Evolutionary conservation across 306 rosid species (phyloP).

Genomic region (Leucaena leucocephala): DNA sequence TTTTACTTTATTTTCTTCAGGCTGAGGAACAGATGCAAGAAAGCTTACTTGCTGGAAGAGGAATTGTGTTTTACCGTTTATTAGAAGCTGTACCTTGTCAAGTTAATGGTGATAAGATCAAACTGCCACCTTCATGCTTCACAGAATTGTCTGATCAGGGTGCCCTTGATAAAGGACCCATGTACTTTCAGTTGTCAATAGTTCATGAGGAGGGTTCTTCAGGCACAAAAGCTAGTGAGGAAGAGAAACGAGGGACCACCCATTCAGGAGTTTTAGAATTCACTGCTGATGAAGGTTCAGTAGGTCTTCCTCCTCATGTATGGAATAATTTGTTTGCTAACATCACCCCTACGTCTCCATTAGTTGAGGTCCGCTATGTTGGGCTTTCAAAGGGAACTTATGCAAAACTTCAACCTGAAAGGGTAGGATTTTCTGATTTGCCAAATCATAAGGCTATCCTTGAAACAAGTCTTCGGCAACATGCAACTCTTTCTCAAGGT

Average conservation of each 20-base stretch:
- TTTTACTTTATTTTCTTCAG: slow-evolving; percentile 44
- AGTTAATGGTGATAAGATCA: slow-evolving; percentile 94
- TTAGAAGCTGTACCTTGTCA: slow-evolving; percentile 77
- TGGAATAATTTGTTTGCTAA: slow-evolving; percentile 76
- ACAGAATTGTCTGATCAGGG: slow-evolving; percentile 83
- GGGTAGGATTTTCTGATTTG: slow-evolving; percentile 80
- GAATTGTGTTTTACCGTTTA: slow-evolving; percentile 67
- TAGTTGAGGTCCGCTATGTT: slow-evolving; percentile 83
- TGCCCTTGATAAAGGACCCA: slow-evolving; percentile 89
- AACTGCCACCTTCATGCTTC: slow-evolving; percentile 88
- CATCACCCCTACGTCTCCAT: slow-evolving; percentile 42
- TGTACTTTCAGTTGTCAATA: slow-evolving; percentile 70
- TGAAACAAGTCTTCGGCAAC: slow-evolving; percentile 96
- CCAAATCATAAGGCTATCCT: slow-evolving; percentile 98
- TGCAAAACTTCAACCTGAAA: slow-evolving; percentile 92
- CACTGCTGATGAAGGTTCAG: slow-evolving; percentile 85
- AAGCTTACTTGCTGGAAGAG: slow-evolving; percentile 79
- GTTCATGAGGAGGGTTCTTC: slow-evolving; percentile 55
- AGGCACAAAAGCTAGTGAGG: slow-evolving; percentile 34
- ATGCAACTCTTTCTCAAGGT: slow-evolving; percentile 91
- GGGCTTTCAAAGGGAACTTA: slow-evolving; percentile 93
- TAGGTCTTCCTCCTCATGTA: slow-evolving; percentile 93
- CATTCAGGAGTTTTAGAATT: slow-evolving; percentile 96
- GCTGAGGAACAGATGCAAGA: slow-evolving; percentile 85
- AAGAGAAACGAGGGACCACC: slow-evolving; percentile 52